These are phyloP conservation scores for Volvox reticuliferus DNA, from an alignment of 139 green algal species.

Conservation along the genomic window DNA sequence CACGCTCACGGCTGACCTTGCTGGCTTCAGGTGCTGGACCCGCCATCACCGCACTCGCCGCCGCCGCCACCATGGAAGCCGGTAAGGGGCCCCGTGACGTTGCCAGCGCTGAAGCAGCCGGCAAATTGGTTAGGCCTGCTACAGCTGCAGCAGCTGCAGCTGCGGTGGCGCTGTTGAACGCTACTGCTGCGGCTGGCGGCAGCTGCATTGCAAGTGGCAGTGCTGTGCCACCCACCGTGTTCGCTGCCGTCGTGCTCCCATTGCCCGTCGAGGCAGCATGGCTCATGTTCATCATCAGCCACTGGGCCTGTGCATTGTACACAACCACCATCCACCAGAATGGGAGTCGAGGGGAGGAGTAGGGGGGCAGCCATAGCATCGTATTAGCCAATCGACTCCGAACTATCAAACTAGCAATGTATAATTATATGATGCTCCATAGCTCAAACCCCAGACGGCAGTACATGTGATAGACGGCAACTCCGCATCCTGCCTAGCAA, in stretches of 20 bases:
- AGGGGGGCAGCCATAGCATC: too few species aligned
- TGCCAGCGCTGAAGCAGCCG: background rate
- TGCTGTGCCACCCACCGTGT: background rate
- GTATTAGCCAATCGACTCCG: too few species aligned
- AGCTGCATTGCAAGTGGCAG: conserved; percentile 12
- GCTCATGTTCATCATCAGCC: conserved; percentile 24
- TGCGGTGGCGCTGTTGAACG: conserved; percentile 13
- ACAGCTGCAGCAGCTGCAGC: background rate
- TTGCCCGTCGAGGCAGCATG: background rate
- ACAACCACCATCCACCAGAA: too few species aligned
- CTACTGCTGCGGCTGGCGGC: background rate
- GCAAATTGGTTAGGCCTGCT: background rate
- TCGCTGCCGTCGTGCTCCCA: background rate
- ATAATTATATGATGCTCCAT: too few species aligned
- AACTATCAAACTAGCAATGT: too few species aligned
- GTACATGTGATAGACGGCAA: too few species aligned
- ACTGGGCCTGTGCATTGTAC: conserved; percentile 13
- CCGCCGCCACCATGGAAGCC: conserved; percentile 1
- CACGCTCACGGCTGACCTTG: conserved; percentile 24
- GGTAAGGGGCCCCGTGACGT: background rate
- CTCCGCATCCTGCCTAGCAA: too few species aligned
- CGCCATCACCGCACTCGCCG: background rate
- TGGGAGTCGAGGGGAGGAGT: too few species aligned
- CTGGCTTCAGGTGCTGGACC: background rate
- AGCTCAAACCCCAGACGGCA: too few species aligned